Conservation (phyloP, 2,329 filamentous ascomycete genomes). For the Didymella pomorum region DNA sequence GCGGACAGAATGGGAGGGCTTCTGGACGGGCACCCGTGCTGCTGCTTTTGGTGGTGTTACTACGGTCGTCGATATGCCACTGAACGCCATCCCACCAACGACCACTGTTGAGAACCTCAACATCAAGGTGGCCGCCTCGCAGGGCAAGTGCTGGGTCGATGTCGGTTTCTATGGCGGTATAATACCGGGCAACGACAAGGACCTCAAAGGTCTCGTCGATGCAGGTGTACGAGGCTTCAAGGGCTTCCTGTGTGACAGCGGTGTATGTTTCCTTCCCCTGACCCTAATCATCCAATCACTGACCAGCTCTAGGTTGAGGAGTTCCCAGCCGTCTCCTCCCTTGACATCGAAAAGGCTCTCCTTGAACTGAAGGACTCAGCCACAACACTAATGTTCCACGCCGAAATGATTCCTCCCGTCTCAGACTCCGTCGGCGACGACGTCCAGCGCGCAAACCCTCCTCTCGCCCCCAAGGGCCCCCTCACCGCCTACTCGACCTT, state of each 20-base stretch:
- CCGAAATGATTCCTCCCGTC: slow-evolving; percentile 95
- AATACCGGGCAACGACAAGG: slow-evolving; percentile 83
- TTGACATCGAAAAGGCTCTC: slow-evolving; percentile 83
- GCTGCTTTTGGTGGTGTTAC: slow-evolving; percentile 96
- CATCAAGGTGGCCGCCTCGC: slow-evolving; percentile 84
- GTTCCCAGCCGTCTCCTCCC: slow-evolving; percentile 86
- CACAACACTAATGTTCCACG: slow-evolving; percentile 98
- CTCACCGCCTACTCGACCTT: slow-evolving; percentile 87
- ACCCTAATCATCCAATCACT: background rate
- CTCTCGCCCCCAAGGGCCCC: slow-evolving; percentile 73
- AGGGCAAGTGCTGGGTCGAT: slow-evolving; percentile 94
- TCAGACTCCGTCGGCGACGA: slow-evolving; percentile 80
- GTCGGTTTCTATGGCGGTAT: slow-evolving; percentile 98
- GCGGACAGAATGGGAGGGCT: slow-evolving; percentile 97
- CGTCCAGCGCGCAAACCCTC: slow-evolving; percentile 73
- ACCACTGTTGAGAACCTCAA: slow-evolving; percentile 84
- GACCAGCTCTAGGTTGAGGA: slow-evolving; percentile 75
- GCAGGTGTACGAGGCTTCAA: slow-evolving; percentile 95
- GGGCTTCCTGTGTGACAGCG: slow-evolving; percentile 95
- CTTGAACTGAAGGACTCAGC: slow-evolving; percentile 77
- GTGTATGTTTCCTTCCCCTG: slow-evolving; percentile 69
- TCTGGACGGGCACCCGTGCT: slow-evolving; percentile 91
- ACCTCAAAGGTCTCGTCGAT: slow-evolving; percentile 81
- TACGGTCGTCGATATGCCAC: slow-evolving; percentile 95
- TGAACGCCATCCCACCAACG: slow-evolving; percentile 96